Evolutionary conservation across 2,329 filamentous ascomycete species (phyloP).

Genomic region (Fusarium neocosmosporiellum): DNA sequence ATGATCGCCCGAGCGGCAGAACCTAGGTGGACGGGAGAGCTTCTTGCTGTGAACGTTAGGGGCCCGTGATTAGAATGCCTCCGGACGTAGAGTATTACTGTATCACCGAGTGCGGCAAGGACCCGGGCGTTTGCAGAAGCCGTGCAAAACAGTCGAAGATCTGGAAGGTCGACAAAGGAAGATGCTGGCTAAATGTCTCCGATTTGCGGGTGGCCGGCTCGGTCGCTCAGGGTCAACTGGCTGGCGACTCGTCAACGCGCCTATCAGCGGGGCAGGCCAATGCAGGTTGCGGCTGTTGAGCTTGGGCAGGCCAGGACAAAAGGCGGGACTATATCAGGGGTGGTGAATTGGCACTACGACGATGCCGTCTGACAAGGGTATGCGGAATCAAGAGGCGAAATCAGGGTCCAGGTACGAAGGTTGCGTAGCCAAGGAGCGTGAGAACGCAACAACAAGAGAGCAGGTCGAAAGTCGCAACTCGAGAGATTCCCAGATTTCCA

Average conservation of each 20-base stretch:
- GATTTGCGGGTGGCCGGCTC: constrained; percentile 36
- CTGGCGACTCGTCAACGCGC: constrained; percentile 32
- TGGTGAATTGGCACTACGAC: constrained; percentile 27
- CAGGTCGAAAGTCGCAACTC: neutral
- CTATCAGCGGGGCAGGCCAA: constrained; percentile 42
- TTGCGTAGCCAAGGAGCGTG: constrained; percentile 10
- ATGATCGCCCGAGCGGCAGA: constrained; percentile 36
- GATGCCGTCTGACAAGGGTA: constrained; percentile 32
- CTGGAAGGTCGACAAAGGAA: constrained; percentile 21
- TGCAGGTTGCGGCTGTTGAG: constrained; percentile 40
- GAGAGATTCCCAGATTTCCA: neutral
- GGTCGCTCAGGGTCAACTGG: constrained; percentile 32
- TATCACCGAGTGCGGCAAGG: constrained; percentile 26
- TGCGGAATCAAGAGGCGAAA: constrained; percentile 18
- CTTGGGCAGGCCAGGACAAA: constrained; percentile 27
- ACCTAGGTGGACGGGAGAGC: constrained; percentile 7
- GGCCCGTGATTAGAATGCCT: neutral
- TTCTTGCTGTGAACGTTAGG: constrained; percentile 15
- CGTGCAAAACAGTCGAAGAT: constrained; percentile 11
- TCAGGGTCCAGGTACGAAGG: constrained; percentile 35
- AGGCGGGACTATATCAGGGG: constrained; percentile 35
- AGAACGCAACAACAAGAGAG: neutral
- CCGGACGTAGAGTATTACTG: constrained; percentile 5
- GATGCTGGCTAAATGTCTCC: constrained; percentile 25
- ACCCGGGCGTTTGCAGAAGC: constrained; percentile 23